phyloP scores from a whole-genome alignment of 345 rosid genomes.

The Moricandia arvensis region DNA sequence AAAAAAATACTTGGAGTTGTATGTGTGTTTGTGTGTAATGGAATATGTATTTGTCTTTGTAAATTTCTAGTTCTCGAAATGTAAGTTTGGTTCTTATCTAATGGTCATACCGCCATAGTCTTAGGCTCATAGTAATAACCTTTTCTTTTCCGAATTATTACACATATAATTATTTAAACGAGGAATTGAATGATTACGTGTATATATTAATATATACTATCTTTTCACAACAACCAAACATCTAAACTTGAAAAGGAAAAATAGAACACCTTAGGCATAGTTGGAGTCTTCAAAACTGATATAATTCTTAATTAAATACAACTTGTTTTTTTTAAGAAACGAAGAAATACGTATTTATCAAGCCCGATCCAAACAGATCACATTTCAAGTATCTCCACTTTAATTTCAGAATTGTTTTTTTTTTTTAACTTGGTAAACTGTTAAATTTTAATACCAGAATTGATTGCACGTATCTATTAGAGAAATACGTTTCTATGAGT shows the following conservation, averaged over 20 bases:
- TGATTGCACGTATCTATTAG: conserved; percentile 8
- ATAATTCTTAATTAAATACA: background rate
- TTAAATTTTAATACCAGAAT: background rate
- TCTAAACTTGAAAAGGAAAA: background rate
- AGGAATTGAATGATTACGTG: background rate
- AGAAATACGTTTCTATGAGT: background rate
- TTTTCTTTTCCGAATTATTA: background rate
- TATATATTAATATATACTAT: background rate
- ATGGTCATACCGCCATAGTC: background rate
- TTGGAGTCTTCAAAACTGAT: background rate
- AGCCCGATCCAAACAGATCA: background rate
- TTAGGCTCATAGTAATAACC: background rate
- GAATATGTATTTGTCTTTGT: conserved; percentile 11
- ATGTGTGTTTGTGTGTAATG: conserved; percentile 15
- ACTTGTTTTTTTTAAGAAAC: background rate
- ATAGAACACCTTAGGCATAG: background rate
- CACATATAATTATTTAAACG: background rate
- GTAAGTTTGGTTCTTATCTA: background rate
- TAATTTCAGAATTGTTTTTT: conserved; percentile 6
- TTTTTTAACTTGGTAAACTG: background rate
- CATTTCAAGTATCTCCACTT: background rate
- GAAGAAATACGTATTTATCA: background rate
- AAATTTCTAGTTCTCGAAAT: too few species aligned
- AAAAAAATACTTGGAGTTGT: conserved; percentile 3
- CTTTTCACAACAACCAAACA: background rate